Base-by-base conservation (phyloP, 2,329 filamentous ascomycete species). In the Aspergillus sp. region DNA sequence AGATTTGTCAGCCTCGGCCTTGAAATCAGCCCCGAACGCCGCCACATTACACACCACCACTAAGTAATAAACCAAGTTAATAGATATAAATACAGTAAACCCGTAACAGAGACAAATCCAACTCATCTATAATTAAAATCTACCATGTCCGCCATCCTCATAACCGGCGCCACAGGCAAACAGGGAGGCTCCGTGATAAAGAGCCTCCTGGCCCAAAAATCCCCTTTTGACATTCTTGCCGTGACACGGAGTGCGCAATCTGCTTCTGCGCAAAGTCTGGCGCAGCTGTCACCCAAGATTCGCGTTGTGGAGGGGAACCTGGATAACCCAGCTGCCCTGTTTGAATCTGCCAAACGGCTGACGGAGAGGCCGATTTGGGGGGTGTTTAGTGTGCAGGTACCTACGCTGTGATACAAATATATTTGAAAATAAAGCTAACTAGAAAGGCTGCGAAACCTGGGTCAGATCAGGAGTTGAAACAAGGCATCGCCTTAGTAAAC, bases 301-400 rank as follows among this genome's bases (percentile, higher is more conserved):
- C 78, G 79, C 20, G 62, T 89, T 1, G 78, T 89, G 3, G 73
- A 86, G 63, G 86, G 86, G 7, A 77, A 88, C 60, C 73, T 88
- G 15, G 75, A 83, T 52, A 73, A 86, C 40, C 71, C 80, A 0
- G 70, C 74, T 0, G 72, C 66, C 0, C 78, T 87, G 15, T 87
- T 88, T 63, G 61, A 72, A 34, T 73, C 73, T 24, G 80, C 78
- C 3, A 71, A 73, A 34, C 64, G 70, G 3, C 68, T 73, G 19
- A 68, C 70, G 0, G 59, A 66, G 13, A 42, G 49, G n/a, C 72
- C 77, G 3, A 78, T 86, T 56, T 85, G 82, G 79, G 84, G 84
- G 3, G 84, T 88, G 5, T 89, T 83, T 71, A 84, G 81, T 20
- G 84, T 89, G 0, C 84, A 86, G 71, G 76, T 85, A 61, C 24